Evolutionary conservation across 139 green algal genomes (phyloP), one percentile per base, ranked within the genome.

Genomic region (Tetratostichococcus sp.): DNA sequence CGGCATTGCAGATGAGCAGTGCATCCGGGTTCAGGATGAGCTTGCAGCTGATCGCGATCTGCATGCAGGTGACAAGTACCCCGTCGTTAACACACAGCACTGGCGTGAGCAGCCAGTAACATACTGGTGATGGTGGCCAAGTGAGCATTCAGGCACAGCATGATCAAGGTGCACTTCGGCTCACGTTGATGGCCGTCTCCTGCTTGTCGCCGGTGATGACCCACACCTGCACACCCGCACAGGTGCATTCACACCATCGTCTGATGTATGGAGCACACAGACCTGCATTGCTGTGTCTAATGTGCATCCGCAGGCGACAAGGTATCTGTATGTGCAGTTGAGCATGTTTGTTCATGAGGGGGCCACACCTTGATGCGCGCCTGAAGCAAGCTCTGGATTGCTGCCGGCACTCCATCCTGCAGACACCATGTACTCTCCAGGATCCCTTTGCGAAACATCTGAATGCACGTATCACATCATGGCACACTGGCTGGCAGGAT

Each of bases 111-210:
- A n/a, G n/a, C n/a, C n/a, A n/a, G n/a, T n/a, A n/a, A n/a, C n/a
- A n/a, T n/a, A n/a, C n/a, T n/a, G n/a, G n/a, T n/a, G n/a, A n/a
- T n/a, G n/a, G n/a, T n/a, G n/a, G n/a, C n/a, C n/a, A n/a, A n/a
- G n/a, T n/a, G n/a, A n/a, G n/a, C n/a, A n/a, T n/a, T n/a, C n/a
- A n/a, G n/a, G n/a, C n/a, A n/a, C n/a, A n/a, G n/a, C n/a, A n/a
- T n/a, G n/a, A n/a, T n/a, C n/a, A n/a, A n/a, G n/a, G n/a, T n/a
- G n/a, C n/a, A n/a, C n/a, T n/a, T n/a, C n/a, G n/a, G n/a, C n/a
- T n/a, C n/a, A n/a, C n/a, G 86, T 96, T 97, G 79, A 97, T 93
- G 68, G 93, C 93, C 0, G 93, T 97, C 86, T 97, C 93, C 82
- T 93, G 86, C 81, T 92, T 90, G 76, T 91, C 89, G 1, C 92